These are phyloP conservation scores for Mallotus japonicus DNA, from an alignment of 441 rosid genomes.

Conservation along the genomic window DNA sequence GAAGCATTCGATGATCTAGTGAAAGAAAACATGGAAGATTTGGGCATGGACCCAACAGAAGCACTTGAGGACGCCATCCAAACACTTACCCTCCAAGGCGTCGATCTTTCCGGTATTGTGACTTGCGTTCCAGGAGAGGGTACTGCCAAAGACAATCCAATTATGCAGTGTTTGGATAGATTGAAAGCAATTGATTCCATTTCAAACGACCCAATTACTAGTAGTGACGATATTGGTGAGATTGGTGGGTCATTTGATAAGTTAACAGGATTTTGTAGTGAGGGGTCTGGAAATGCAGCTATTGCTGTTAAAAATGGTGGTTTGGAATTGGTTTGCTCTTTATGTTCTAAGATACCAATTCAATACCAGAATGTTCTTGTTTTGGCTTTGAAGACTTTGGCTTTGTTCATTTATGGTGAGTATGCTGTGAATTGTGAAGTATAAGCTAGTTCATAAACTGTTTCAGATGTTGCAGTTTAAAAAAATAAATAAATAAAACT, in stretches of 20 bases:
- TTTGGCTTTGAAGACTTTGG: slow-evolving; percentile 56
- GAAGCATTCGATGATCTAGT: slow-evolving; percentile 87
- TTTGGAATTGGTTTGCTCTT: slow-evolving; percentile 55
- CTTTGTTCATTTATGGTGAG: slow-evolving; percentile 61
- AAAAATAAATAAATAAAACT: not conserved
- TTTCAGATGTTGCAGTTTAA: not conserved
- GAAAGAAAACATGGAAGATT: slow-evolving; percentile 80
- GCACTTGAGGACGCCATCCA: slow-evolving; percentile 89
- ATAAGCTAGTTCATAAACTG: not conserved
- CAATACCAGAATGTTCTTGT: slow-evolving; percentile 33
- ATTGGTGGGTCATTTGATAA: slow-evolving; percentile 44
- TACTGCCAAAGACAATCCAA: slow-evolving; percentile 56
- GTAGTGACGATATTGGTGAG: slow-evolving; percentile 39
- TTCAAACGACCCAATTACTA: slow-evolving; percentile 25
- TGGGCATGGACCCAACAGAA: slow-evolving; percentile 86
- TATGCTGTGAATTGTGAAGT: not conserved
- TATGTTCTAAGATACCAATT: slow-evolving; percentile 50
- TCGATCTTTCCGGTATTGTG: slow-evolving; percentile 89
- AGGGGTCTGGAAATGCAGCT: slow-evolving; percentile 57
- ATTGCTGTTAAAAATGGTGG: slow-evolving; percentile 70
- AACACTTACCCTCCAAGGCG: slow-evolving; percentile 88
- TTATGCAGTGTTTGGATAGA: slow-evolving; percentile 57
- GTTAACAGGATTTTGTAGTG: slow-evolving; percentile 43
- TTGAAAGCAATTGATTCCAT: slow-evolving; percentile 40
- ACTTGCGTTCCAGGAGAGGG: slow-evolving; percentile 72